Base-by-base conservation (phyloP, 1,139 yeast genomes). In the Schizosaccharomyces versatilis region DNA sequence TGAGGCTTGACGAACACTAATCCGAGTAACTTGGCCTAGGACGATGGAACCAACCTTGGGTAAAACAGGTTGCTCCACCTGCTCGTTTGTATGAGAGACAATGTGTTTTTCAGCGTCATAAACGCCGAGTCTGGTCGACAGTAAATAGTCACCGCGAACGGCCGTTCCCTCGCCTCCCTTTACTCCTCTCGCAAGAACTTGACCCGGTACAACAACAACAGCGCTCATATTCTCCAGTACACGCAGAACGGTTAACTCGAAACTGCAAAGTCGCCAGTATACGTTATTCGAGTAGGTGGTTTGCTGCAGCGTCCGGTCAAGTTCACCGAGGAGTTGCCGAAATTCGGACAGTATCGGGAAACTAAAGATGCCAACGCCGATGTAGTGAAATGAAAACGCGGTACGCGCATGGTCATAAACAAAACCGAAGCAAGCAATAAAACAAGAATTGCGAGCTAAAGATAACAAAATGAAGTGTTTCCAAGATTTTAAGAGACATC, bases 11-110 rank as follows among this genome's bases (percentile, higher is more conserved):
- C 76, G 77, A 32, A 74, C 69, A 15, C 76, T 73, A 52, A 90
- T 74, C 61, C 80, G 75, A 15, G 81, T 79, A 36, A 90, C 83
- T 55, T 79, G 73, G 0, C 85, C 86, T 32, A 90, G 70, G 2
- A 93, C 96, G 12, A 81, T 67, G 65, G 88, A 95, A 49, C 84
- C 83, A 60, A 85, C 95, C 59, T 78, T 77, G 3, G 98, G 97
- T 56, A 90, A 71, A 57, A 72, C 71, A 9, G 52, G 47, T 14
- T 58, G 53, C 15, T 57, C 59, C 41, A 53, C 55, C 8, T 53
- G 36, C 9, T 57, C 48, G 10, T 24, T 39, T n/a, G 57, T 49
- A 17, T 54, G 47, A n/a, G 47, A 42, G 8, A 57, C 59, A n/a
- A 51, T 38, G n/a, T 47, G 44, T 53, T 24, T 47, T 12, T 44